These are phyloP conservation scores for Penicillium cataractarum DNA, from an alignment of 495 filamentous ascomycete genomes.

Conservation along the genomic window DNA sequence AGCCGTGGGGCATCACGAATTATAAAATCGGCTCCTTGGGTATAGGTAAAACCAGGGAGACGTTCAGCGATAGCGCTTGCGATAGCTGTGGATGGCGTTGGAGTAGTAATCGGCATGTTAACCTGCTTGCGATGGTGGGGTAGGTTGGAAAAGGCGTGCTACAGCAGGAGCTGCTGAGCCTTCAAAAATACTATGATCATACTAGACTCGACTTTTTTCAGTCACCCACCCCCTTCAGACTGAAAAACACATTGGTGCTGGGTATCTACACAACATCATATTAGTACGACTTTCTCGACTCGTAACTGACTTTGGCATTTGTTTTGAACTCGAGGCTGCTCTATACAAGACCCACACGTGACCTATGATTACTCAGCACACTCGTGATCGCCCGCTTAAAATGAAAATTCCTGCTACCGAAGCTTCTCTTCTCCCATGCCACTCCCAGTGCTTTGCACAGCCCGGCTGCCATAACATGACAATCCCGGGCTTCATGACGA, in stretches of 20 bases:
- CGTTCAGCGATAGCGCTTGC: background rate
- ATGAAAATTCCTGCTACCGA: slow-evolving; percentile 19
- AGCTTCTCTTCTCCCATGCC: slow-evolving; percentile 43
- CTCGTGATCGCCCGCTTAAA: slow-evolving; percentile 11
- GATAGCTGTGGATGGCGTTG: background rate
- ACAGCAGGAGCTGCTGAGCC: background rate
- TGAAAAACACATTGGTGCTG: background rate
- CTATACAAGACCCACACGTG: slow-evolving; percentile 3
- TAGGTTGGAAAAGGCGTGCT: background rate
- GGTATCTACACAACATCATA: too few species aligned
- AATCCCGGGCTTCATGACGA: slow-evolving; percentile 43
- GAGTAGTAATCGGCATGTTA: background rate
- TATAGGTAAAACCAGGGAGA: background rate
- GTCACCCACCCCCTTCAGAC: background rate
- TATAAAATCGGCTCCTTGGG: background rate
- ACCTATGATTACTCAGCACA: slow-evolving; percentile 20
- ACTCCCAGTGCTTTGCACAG: slow-evolving; percentile 53
- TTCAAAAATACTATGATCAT: background rate
- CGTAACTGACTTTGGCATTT: too few species aligned
- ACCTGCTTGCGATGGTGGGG: background rate
- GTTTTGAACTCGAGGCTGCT: background rate
- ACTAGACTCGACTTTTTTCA: background rate
- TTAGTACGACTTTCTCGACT: too few species aligned
- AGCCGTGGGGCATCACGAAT: background rate
- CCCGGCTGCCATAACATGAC: slow-evolving; percentile 57